phyloP scores from a whole-genome alignment of 2,329 filamentous ascomycete genomes.

The Alternaria triticina region DNA sequence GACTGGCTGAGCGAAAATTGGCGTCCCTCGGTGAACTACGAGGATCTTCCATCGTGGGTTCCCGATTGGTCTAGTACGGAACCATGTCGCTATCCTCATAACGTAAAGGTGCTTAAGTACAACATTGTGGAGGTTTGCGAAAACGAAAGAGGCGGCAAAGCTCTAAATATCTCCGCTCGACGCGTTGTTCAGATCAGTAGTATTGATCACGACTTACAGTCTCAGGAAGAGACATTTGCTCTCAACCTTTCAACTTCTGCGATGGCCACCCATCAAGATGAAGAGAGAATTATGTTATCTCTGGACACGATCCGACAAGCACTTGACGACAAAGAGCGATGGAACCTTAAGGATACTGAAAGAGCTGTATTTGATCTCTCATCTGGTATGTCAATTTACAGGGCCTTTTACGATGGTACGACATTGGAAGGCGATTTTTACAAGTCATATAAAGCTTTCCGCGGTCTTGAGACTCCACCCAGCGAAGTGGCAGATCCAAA shows the following conservation, averaged over 20 bases:
- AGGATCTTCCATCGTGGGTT: background rate
- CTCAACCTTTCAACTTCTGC: background rate
- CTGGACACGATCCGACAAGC: background rate
- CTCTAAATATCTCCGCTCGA: background rate
- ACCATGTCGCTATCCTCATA: background rate
- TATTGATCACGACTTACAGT: background rate
- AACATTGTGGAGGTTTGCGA: background rate
- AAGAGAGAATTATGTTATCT: background rate
- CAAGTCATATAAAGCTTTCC: background rate
- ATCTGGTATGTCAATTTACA: too few species aligned
- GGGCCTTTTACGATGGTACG: too few species aligned
- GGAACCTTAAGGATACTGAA: background rate
- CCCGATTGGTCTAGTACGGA: background rate
- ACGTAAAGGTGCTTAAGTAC: background rate
- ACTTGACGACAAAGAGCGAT: background rate
- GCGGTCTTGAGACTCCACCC: background rate
- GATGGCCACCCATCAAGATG: background rate
- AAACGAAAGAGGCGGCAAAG: background rate
- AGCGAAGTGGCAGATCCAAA: background rate
- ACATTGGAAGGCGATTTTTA: background rate
- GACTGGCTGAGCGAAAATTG: accelerated
- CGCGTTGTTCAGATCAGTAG: background rate
- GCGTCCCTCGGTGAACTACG: background rate
- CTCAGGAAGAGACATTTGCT: too few species aligned
- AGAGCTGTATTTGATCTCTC: background rate